Evolutionary conservation across 495 filamentous ascomycete genomes (phyloP).

Genomic region (Penicillium daleae): DNA sequence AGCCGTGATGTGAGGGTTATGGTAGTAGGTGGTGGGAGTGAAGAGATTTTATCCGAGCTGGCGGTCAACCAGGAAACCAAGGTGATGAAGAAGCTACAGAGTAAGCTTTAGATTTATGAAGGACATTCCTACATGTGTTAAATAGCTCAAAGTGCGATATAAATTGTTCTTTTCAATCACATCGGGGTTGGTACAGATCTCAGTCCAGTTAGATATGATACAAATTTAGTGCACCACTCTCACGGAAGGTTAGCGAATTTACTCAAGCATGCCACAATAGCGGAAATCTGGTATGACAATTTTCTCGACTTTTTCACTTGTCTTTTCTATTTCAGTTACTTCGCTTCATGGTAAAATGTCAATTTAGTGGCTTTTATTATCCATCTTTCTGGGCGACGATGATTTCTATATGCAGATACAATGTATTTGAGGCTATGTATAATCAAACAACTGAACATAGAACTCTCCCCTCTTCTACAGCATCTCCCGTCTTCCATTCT

Average conservation of each 20-base stretch:
- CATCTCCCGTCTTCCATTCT: conserved; percentile 33
- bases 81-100: conserved; percentile 25
- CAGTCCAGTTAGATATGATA: too few species aligned
- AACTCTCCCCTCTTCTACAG: conserved; percentile 34
- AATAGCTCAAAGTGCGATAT: neutral
- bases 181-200: too few species aligned
- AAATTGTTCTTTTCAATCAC: too few species aligned
- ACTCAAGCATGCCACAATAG: too few species aligned
- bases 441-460: conserved; percentile 28
- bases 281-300: too few species aligned
- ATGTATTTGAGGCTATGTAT: neutral
- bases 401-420: neutral
- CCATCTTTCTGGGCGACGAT: too few species aligned
- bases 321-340: neutral
- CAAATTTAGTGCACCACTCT: too few species aligned
- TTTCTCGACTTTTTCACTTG: neutral
- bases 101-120: conserved; percentile 8
- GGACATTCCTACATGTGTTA: neutral
- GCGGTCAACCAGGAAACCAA: conserved; percentile 49
- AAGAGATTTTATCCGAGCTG: conserved; percentile 55
- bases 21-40: conserved; percentile 56
- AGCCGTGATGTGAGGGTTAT: conserved; percentile 54
- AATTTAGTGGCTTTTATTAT: too few species aligned
- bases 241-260: too few species aligned
- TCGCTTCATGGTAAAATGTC: neutral